Evolutionary conservation across 2,329 filamentous ascomycete species (phyloP), one percentile per base, ranked within the genome.

Genomic region (Clonostachys byssicola): DNA sequence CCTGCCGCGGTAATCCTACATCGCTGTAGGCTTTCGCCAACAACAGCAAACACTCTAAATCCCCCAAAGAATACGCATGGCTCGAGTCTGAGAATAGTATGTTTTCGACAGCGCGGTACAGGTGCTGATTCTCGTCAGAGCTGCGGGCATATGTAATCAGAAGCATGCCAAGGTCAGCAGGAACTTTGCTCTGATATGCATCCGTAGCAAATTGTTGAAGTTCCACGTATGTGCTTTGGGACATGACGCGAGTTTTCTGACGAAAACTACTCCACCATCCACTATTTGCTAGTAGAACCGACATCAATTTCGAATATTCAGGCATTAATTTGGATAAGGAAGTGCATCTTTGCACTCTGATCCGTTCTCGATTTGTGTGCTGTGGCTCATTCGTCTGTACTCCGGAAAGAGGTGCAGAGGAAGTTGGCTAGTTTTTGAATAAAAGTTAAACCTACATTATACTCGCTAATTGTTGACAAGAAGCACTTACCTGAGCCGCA

Each of bases 11-110:
- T 49, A 72, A 70, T 2, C 70, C 71, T 30, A 68, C 62, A 48
- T 74, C 70, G 5, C 67, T 63, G 54, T 70, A 73, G 53, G 62
- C 63, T 47, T 71, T 73, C 6, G 64, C 63, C 47, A 69, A 64
- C 12, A 73, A 45, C 34, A 73, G 61, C 23, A 70, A 52, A 48
- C 66, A 71, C 49, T 73, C 70, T 49, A 74, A 59, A 12, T 71
- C 71, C 43, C 70, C 66, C 5, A 71, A 49, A 5, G 64, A 71
- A 6, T 65, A 60, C 16, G 61, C 60, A 49, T 66, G 68, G 40
- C 67, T 62, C 44, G 71, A 64, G 45, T 72, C 68, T 5, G 61
- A 61, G 16, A 72, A 48, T 14, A 73, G 62, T 54, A 65, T 64
- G 20, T 59, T 56, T 40, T 73, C 67, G 10, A 73, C 65, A 34